Evolutionary conservation across 768 basidiomycete genomes (phyloP).

Genomic region (Collybia mongolica): DNA sequence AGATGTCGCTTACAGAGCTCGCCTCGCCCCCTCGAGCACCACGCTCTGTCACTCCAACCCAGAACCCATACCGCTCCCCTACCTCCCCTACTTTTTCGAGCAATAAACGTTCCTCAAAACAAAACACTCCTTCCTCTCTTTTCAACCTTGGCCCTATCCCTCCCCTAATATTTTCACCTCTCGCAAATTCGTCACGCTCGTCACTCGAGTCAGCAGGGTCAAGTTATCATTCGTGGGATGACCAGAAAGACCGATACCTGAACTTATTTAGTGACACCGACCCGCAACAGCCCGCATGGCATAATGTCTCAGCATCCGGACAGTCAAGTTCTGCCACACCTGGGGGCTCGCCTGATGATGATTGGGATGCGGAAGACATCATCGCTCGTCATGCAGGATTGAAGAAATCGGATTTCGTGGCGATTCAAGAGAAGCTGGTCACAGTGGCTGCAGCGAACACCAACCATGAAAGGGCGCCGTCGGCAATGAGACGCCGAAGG

Average conservation of each 20-base stretch:
- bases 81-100: constrained; percentile 48
- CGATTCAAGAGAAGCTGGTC: constrained; percentile 79
- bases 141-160: constrained; percentile 51
- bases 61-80: constrained; percentile 51
- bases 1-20: constrained; percentile 49
- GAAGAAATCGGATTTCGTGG: constrained; percentile 64
- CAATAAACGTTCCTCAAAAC: constrained; percentile 54
- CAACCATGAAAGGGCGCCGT: constrained; percentile 60
- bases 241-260: constrained; percentile 52
- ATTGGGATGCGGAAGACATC: constrained; percentile 63
- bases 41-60: constrained; percentile 71
- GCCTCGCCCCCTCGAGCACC: constrained; percentile 42
- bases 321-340: constrained; percentile 47
- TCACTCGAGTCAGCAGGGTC: constrained; percentile 81
- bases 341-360: constrained; percentile 52
- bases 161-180: constrained; percentile 65
- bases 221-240: constrained; percentile 83
- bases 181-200: constrained; percentile 74
- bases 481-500: constrained; percentile 64
- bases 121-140: constrained; percentile 48
- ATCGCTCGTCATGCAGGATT: constrained; percentile 67
- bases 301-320: constrained; percentile 51
- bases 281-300: constrained; percentile 56
- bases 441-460: constrained; percentile 57
- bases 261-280: constrained; percentile 55